phyloP scores from a whole-genome alignment of 1,284 basidiomycete genomes.

The Ganoderma boninense region DNA sequence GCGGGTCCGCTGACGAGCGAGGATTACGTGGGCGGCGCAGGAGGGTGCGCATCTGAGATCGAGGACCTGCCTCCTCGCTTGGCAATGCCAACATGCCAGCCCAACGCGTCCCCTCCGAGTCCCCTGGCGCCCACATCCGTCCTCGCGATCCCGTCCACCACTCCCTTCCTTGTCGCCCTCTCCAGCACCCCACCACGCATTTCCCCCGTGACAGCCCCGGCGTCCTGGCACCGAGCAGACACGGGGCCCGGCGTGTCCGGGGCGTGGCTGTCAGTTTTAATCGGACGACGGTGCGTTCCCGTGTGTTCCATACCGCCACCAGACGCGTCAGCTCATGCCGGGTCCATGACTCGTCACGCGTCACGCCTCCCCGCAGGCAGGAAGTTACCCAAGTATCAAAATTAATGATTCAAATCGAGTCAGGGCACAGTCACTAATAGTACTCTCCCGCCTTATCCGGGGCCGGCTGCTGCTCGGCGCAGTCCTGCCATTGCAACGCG shows the following conservation, averaged over 20 bases:
- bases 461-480: not conserved
- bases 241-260: not conserved
- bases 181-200: not conserved
- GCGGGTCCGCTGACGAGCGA: not conserved
- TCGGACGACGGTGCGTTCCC: not conserved
- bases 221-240: not conserved
- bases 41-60: not conserved
- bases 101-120: no score
- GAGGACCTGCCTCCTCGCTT: not conserved
- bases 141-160: not conserved
- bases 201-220: not conserved
- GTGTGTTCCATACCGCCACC: slow-evolving; percentile 1
- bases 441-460: not conserved
- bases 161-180: no score
- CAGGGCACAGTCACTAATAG: not conserved
- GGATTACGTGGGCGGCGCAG: slow-evolving; percentile 15
- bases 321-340: not conserved
- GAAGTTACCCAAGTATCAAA: no score
- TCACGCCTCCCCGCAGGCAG: not conserved
- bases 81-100: not conserved
- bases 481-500: not conserved
- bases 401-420: not conserved
- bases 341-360: not conserved
- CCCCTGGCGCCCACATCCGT: slow-evolving; percentile 5
- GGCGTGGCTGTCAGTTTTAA: not conserved